Evolutionary conservation across 495 filamentous ascomycete genomes (phyloP).

Genomic region (Penicillium manginii): DNA sequence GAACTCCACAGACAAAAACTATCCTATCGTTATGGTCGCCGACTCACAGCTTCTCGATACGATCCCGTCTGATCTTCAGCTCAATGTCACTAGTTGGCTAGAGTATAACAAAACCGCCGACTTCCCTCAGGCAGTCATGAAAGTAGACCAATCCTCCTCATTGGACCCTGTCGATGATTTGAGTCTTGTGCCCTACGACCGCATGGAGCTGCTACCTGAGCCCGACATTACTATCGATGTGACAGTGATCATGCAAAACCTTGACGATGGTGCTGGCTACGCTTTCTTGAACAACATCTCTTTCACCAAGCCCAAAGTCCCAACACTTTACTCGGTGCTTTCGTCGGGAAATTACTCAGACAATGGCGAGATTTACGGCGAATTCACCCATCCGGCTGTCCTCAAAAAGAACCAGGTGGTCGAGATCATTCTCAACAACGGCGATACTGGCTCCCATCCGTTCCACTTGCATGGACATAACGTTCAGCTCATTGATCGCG

Average conservation of each 20-base stretch:
- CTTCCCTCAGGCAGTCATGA: conserved; percentile 54
- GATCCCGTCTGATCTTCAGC: conserved; percentile 43
- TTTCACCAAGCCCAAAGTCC: conserved; percentile 73
- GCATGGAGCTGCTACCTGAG: conserved; percentile 42
- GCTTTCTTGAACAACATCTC: conserved; percentile 82
- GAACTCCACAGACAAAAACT: conserved; percentile 65
- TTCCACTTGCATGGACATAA: conserved; percentile 89
- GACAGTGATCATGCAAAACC: conserved; percentile 53
- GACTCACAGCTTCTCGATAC: conserved; percentile 36
- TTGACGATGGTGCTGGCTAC: conserved; percentile 38
- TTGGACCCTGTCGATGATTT: conserved; percentile 53
- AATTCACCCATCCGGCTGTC: conserved; percentile 68
- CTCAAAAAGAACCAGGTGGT: conserved; percentile 68
- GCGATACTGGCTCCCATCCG: conserved; percentile 74
- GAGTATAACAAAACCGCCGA: conserved; percentile 63
- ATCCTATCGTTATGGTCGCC: conserved; percentile 57
- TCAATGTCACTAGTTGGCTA: conserved; percentile 79
- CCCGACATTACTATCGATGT: conserved; percentile 33
- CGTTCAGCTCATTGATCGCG: conserved; percentile 70
- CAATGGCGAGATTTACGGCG: conserved; percentile 70
- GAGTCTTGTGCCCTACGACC: conserved; percentile 53
- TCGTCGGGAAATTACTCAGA: conserved; percentile 62
- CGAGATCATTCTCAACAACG: conserved; percentile 84
- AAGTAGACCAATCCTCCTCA: conserved; percentile 47
- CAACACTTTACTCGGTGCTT: conserved; percentile 76